Evolutionary conservation across 1,139 yeast species (phyloP).

Genomic region (Suhomyces terraborum): DNA sequence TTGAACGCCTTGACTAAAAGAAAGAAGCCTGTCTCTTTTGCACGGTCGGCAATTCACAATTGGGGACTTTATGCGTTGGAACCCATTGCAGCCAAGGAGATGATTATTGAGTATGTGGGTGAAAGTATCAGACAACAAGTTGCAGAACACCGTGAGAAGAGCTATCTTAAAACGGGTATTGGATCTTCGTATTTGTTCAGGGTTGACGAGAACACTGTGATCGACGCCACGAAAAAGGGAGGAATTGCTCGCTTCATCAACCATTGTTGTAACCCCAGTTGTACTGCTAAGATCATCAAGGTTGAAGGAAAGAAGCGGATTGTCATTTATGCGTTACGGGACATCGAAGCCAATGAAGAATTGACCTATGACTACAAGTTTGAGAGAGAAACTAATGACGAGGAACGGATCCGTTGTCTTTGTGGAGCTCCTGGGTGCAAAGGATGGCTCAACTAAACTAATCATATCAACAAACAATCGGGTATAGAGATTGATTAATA

Average conservation of each 20-base stretch:
- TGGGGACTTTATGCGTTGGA: constrained; percentile 98
- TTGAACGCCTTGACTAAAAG: constrained; percentile 81
- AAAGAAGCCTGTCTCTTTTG: constrained; percentile 92
- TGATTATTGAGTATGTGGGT: constrained; percentile 99
- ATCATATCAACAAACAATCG: neutral
- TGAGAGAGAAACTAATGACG: constrained; percentile 88
- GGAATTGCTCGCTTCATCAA: constrained; percentile 96
- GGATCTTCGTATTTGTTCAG: constrained; percentile 93
- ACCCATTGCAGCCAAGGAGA: constrained; percentile 90
- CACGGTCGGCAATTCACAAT: constrained; percentile 93
- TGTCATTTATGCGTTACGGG: constrained; percentile 90
- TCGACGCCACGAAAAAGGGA: constrained; percentile 96
- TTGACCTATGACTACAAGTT: constrained; percentile 94
- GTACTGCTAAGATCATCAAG: constrained; percentile 94
- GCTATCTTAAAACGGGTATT: constrained; percentile 86
- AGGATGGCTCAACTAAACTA: constrained; percentile 72
- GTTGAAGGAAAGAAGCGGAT: constrained; percentile 93
- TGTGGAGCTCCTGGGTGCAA: constrained; percentile 96
- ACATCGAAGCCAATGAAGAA: constrained; percentile 87
- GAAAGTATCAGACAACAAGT: constrained; percentile 92
- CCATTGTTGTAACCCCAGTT: constrained; percentile 96
- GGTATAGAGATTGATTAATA: constrained; percentile 4
- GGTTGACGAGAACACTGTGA: constrained; percentile 90
- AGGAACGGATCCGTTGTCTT: constrained; percentile 84
- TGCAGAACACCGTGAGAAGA: constrained; percentile 88